Base-by-base conservation (phyloP, 352 stramenopile species). In the Phytophthora pini region DNA sequence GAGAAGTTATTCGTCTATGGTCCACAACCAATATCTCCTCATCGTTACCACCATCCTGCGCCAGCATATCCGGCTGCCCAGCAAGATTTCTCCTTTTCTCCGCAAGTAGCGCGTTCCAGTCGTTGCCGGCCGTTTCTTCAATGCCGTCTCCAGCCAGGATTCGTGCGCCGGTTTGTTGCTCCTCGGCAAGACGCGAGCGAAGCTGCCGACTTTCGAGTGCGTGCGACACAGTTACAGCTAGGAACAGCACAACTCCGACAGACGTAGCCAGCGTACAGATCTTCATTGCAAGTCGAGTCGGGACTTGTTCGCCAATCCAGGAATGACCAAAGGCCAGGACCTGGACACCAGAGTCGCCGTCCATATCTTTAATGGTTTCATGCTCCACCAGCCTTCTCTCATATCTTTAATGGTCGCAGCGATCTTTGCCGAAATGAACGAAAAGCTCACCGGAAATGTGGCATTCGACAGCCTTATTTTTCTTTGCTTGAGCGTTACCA, bases 321-420 rank as follows among this genome's bases (percentile, higher is more conserved):
- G 45, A 59, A 53, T 68, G 50, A 41, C 11, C 5, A 31, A 56
- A 22, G 24, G 1, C 24, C 24, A 26, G 24, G 24, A 2, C 24
- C 3, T 26, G 24, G 24, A 3, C 29, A 7, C 6, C 9, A 1
- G 29, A 34, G 31, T 48, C 17, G 17, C 17, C 48, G 50, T 34
- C 24, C 32, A 62, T 9, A 67, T 67, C 51, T 55, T 67, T 41
- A 60, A 52, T 59, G 56, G 56, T 50, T 64, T 60, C 39, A 46
- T 46, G 24, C 24, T 3, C 24, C 20, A 12, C 41, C 5, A 15
- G 31, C 38, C 15, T 20, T 43, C 52, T 41, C 41, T n/a, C 44
- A 4, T 26, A 62, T 63, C 56, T 56, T 63, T 27, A 17, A 20
- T 12, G 9, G 9, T 11, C 11, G 31, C 22, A 47, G 24, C 24